phyloP scores from a whole-genome alignment of 805 yeast species.

The Ogataea minuta region DNA sequence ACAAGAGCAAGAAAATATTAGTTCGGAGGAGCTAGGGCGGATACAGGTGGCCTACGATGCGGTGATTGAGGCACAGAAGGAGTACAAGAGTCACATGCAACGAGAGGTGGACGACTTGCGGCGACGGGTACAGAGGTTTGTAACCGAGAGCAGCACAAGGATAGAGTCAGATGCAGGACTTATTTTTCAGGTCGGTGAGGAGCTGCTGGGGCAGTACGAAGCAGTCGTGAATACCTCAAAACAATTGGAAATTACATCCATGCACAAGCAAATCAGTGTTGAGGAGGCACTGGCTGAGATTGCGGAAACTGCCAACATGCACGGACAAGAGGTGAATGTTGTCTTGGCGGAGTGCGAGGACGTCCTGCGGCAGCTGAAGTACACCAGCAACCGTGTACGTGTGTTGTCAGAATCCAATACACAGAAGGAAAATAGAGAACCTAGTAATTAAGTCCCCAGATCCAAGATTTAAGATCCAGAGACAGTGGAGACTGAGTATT shows the following conservation, averaged over 20 bases:
- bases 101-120: slow-evolving; percentile 42
- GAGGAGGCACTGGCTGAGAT: slow-evolving; percentile 43
- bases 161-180: slow-evolving; percentile 37
- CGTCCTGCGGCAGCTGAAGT: slow-evolving; percentile 36
- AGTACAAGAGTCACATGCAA: slow-evolving; percentile 49
- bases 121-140: slow-evolving; percentile 37
- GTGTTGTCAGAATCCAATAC: background rate
- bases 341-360: slow-evolving; percentile 47
- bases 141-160: slow-evolving; percentile 34
- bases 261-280: slow-evolving; percentile 44
- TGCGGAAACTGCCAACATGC: slow-evolving; percentile 43
- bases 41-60: slow-evolving; percentile 60
- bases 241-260: slow-evolving; percentile 48
- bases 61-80: slow-evolving; percentile 46
- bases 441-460: slow-evolving; percentile 1
- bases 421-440: slow-evolving; percentile 9
- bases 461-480: slow-evolving; percentile 1
- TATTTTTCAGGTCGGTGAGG: slow-evolving; percentile 46
- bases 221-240: slow-evolving; percentile 45
- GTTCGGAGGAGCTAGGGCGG: slow-evolving; percentile 53
- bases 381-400: background rate
- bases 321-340: slow-evolving; percentile 47
- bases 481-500: slow-evolving; percentile 4
- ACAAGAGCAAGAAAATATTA: slow-evolving; percentile 43
- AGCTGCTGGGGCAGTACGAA: slow-evolving; percentile 48